phyloP scores from a whole-genome alignment of 331 rosid genomes.

The Malus hybrid region DNA sequence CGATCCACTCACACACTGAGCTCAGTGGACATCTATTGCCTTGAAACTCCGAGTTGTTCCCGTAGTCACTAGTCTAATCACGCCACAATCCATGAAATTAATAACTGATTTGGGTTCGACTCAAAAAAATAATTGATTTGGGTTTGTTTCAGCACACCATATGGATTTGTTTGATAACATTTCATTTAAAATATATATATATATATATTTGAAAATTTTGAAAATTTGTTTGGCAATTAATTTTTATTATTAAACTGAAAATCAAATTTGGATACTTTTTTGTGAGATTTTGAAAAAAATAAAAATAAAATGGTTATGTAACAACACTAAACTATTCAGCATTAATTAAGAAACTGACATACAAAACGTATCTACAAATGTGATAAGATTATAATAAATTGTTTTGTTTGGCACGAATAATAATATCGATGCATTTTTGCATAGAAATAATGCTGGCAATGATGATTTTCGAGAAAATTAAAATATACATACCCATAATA shows the following conservation, averaged over 20 bases:
- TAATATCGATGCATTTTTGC: not conserved
- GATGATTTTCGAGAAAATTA: conserved; percentile 16
- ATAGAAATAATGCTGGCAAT: conserved; percentile 19
- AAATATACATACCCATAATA: not conserved
- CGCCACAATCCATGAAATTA: no score
- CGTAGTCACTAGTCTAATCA: not conserved
- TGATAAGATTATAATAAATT: conserved; percentile 2
- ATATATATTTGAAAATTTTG: no score
- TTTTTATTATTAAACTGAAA: no score
- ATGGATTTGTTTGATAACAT: no score
- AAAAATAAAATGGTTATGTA: no score
- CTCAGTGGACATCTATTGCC: not conserved
- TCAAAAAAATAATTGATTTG: not conserved
- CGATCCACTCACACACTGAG: not conserved
- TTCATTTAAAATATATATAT: no score
- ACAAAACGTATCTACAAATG: not conserved
- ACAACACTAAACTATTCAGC: not conserved
- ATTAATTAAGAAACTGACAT: not conserved
- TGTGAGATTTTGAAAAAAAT: no score
- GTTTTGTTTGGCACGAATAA: not conserved
- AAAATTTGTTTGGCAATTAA: no score
- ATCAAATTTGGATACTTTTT: no score
- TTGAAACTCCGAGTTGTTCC: not conserved
- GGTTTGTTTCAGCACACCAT: not conserved
- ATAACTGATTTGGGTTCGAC: no score